Percentiles rank a stretch among this genome's conserved stretches.
Conservation (phyloP, 129 eudicot species). For the Smallanthus sonchifolius region DNA sequence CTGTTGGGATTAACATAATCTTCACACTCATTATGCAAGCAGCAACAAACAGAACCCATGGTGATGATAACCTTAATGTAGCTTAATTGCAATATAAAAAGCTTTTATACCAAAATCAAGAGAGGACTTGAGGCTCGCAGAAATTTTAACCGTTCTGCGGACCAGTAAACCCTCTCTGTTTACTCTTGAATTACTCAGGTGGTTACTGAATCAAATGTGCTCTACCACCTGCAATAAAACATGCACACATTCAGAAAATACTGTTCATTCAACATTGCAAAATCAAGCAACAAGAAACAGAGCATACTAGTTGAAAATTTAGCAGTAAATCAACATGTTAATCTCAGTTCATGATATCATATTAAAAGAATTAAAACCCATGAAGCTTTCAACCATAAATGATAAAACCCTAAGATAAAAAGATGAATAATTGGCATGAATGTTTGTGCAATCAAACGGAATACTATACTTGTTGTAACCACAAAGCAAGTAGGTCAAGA, state of each 20-base stretch:
- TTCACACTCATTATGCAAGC: slow-evolving; percentile 75
- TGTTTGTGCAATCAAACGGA: neutral
- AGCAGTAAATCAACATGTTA: slow-evolving; percentile 8
- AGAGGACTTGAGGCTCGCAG: slow-evolving; percentile 71
- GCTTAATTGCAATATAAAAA: neutral
- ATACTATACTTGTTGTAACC: slow-evolving; percentile 14
- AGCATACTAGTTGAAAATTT: neutral
- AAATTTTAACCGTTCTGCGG: slow-evolving; percentile 41
- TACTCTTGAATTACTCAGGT: slow-evolving; percentile 18
- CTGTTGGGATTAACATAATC: slow-evolving; percentile 67
- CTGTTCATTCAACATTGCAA: neutral
- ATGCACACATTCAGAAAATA: slow-evolving; percentile 5
- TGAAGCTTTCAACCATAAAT: slow-evolving; percentile 3
- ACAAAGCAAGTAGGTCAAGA: slow-evolving; percentile 12
- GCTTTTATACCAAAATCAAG: slow-evolving; percentile 27
- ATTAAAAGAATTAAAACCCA: neutral
- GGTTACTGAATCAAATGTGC: slow-evolving; percentile 19
- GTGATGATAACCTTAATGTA: slow-evolving; percentile 22
- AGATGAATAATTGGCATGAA: too few relatives aligned
- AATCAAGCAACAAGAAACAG: slow-evolving; percentile 1
- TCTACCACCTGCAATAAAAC: slow-evolving; percentile 30
- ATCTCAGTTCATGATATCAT: slow-evolving; percentile 15
- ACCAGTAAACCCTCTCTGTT: slow-evolving; percentile 59
- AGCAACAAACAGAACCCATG: slow-evolving; percentile 91
- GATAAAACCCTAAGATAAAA: slow-evolving; percentile 11